phyloP scores from a whole-genome alignment of 148 eudicot genomes.

The Camellia lanceoleosa region DNA sequence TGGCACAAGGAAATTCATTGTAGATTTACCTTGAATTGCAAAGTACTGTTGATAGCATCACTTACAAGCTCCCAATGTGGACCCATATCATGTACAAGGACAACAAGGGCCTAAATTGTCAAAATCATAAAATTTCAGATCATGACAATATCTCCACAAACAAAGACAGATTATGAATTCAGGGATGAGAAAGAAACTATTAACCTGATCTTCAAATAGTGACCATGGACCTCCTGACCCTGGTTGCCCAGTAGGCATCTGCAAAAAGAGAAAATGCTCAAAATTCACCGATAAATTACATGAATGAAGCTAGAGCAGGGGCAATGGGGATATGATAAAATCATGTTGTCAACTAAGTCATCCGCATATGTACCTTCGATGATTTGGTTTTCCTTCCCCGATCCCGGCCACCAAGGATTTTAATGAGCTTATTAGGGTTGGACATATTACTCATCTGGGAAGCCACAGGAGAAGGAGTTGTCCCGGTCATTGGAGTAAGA shows the following conservation, averaged over 20 bases:
- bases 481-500: conserved; percentile 47
- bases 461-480: conserved; percentile 74
- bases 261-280: conserved; percentile 26
- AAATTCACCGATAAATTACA: conserved; percentile 14
- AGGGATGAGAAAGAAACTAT: not conserved
- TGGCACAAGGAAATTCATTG: not conserved
- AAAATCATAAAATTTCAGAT: conserved; percentile 20
- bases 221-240: conserved; percentile 85
- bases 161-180: not conserved
- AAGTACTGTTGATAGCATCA: conserved; percentile 80
- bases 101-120: conserved; percentile 78
- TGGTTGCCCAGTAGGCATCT: conserved; percentile 62
- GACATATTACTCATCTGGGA: conserved; percentile 92
- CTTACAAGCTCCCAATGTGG: conserved; percentile 97
- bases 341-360: not conserved
- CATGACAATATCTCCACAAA: conserved; percentile 10
- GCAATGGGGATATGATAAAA: not conserved
- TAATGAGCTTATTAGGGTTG: conserved; percentile 71
- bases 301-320: not conserved
- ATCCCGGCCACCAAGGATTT: conserved; percentile 72
- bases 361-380: conserved; percentile 54
- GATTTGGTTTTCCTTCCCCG: conserved; percentile 66
- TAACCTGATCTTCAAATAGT: conserved; percentile 86
- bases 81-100: conserved; percentile 97
- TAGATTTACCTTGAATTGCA: conserved; percentile 72